phyloP scores from a whole-genome alignment of 1,284 basidiomycete genomes.

The Microbotryum violaceum region DNA sequence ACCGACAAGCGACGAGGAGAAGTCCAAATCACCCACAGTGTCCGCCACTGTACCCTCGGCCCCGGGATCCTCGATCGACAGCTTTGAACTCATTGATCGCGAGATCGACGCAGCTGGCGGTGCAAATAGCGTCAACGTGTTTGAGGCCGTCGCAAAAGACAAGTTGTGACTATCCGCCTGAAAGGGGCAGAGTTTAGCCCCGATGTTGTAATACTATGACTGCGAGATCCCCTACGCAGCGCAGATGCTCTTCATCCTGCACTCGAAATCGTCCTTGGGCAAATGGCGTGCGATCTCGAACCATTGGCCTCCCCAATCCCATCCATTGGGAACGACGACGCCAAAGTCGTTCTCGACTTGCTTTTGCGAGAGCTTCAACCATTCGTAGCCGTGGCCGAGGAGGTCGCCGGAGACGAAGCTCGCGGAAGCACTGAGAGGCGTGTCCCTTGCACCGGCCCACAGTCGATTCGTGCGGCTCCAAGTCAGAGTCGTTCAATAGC shows the following conservation, averaged over 20 bases:
- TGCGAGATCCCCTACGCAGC: no score
- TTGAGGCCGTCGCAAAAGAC: neutral
- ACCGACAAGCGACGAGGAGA: neutral
- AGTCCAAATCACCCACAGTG: neutral
- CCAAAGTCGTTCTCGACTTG: slow-evolving; percentile 16
- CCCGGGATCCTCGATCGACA: neutral
- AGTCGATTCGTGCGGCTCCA: no score
- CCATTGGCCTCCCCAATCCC: slow-evolving; percentile 66
- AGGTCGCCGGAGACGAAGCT: slow-evolving; percentile 12
- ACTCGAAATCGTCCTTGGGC: slow-evolving; percentile 50
- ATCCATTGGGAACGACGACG: slow-evolving; percentile 44
- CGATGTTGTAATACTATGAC: no score
- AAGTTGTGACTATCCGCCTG: no score
- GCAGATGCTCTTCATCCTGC: no score
- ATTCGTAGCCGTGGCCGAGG: slow-evolving; percentile 13
- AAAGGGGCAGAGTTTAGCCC: no score
- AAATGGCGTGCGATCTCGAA: slow-evolving; percentile 63
- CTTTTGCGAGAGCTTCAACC: slow-evolving; percentile 18
- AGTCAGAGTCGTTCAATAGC: no score
- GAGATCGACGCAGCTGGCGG: slow-evolving; percentile 1
- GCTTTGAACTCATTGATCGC: slow-evolving; percentile 4
- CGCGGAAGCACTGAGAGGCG: neutral
- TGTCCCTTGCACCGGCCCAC: no score
- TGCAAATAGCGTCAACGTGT: neutral
- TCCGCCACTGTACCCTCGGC: neutral